Percentiles rank a stretch among this genome's conserved stretches.
phyloP scores from a whole-genome alignment of 371 early-diverging fungal genomes.

The Mucor piriformis region DNA sequence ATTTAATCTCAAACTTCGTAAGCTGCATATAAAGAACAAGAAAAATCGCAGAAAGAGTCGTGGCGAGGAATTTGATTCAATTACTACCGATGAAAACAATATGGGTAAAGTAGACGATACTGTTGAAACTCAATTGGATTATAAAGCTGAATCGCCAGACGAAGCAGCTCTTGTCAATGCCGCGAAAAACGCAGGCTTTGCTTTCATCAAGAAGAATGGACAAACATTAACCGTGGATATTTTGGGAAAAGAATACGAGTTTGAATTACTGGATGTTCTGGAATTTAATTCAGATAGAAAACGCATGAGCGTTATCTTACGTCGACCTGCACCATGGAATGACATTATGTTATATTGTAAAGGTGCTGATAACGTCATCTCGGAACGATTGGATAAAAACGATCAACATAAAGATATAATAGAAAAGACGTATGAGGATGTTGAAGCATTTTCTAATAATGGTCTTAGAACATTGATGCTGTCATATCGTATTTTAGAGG shows the following conservation, averaged over 20 bases:
- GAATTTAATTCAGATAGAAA: conserved; percentile 95
- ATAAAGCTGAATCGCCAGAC: conserved; percentile 82
- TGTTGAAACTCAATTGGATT: conserved; percentile 36
- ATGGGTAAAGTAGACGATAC: conserved; percentile 38
- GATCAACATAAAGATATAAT: conserved; percentile 48
- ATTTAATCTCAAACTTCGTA: background rate
- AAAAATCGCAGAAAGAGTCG: conserved; percentile 5
- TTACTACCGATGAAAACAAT: conserved; percentile 24
- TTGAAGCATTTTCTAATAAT: conserved; percentile 77
- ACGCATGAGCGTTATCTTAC: conserved; percentile 91
- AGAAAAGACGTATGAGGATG: conserved; percentile 62
- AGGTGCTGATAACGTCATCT: conserved; percentile 96
- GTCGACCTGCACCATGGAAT: conserved; percentile 75
- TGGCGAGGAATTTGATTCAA: conserved; percentile 23
- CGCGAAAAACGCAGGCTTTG: conserved; percentile 85
- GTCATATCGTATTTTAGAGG: conserved; percentile 70
- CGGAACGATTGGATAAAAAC: conserved; percentile 62
- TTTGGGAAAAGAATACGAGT: conserved; percentile 66
- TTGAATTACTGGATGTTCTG: conserved; percentile 77
- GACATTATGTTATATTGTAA: conserved; percentile 89
- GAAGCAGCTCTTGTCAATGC: conserved; percentile 88
- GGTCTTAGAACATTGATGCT: conserved; percentile 92
- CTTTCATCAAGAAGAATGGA: conserved; percentile 61
- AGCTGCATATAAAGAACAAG: conserved; percentile 2
- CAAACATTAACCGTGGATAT: conserved; percentile 60